Evolutionary conservation across 179 eudicot species (phyloP), one percentile per base, ranked within the genome.

Genomic region (Sideroxylon spinosum): DNA sequence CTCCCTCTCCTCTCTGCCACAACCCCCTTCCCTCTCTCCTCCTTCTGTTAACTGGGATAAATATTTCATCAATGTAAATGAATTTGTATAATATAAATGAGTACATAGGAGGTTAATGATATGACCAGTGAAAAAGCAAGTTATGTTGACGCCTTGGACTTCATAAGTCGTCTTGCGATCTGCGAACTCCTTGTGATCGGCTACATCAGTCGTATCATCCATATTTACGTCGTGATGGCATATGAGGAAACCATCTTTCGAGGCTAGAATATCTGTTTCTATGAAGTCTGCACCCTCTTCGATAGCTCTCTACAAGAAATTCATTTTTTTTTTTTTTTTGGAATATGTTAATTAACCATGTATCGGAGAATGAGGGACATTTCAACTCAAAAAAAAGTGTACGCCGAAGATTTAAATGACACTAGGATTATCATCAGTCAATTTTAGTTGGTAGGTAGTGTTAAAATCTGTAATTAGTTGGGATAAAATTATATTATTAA

Each of bases 211-310:
- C 46, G 94, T 93, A 7, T 79, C 73, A 77, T 92, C 99, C 22
- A 92, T 90, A 25, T 71, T 81, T 60, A 87, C 89, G 76, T 95
- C 98, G 77, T 95, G 99, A 76, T 85, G 86, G 83, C 97, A 91
- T 70, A 93, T 90, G 74, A 95, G 96, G 48, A 81, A 89, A 78
- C 98, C 98, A 65, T 95, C 99, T 85, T 93, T 95, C 76, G 96
- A 83, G 74, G 97, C 85, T 71, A 89, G 68, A 60, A 95, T 90
- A 87, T 95, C 99, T 7, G 99, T 83, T 82, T 95, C 99, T 86
- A 95, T 92, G 84, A 93, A 95, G 82, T 95, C 98, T 53, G 99
- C 78, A 62, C 98, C 99, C 85, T 93, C 99, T 77, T 91, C 91
- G 76, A 96, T 91, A 32, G 99, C 99, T 86, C 90, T 89, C 99